Percentiles rank a stretch among this genome's conserved stretches.
These are phyloP conservation scores for Penicillium sp. DNA, from an alignment of 2,329 filamentous ascomycete genomes.

Conservation along the genomic window DNA sequence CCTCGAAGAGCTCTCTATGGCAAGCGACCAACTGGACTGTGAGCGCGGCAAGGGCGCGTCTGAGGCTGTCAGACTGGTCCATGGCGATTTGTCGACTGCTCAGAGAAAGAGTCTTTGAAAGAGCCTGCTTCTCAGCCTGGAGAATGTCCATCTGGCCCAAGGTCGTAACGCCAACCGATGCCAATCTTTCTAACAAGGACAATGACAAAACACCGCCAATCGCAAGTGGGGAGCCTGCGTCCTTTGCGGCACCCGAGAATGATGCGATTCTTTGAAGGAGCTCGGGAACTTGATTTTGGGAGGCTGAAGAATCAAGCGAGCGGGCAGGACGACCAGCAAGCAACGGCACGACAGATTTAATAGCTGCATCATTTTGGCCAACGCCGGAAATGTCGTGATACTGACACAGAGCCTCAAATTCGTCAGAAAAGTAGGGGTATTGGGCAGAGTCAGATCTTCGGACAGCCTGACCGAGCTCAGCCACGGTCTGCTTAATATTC, in stretches of 20 bases:
- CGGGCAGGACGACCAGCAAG: constrained; percentile 39
- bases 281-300: constrained; percentile 34
- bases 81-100: constrained; percentile 51
- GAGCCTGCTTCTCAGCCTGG: constrained; percentile 62
- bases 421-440: constrained; percentile 44
- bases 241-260: constrained; percentile 34
- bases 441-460: constrained; percentile 29
- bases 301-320: constrained; percentile 33
- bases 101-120: constrained; percentile 56
- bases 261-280: constrained; percentile 37
- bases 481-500: constrained; percentile 39
- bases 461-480: constrained; percentile 33
- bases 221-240: constrained; percentile 39
- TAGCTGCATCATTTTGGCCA: constrained; percentile 10
- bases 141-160: constrained; percentile 63
- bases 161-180: constrained; percentile 52
- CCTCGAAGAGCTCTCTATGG: constrained; percentile 36
- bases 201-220: constrained; percentile 51
- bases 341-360: constrained; percentile 35
- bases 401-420: constrained; percentile 50
- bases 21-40: constrained; percentile 34
- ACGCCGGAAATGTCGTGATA: constrained; percentile 39
- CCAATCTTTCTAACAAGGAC: constrained; percentile 57
- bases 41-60: constrained; percentile 45
- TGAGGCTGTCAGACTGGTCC: constrained; percentile 53